Conservation (phyloP, 768 basidiomycete genomes). For the Arthromyces matolae region DNA sequence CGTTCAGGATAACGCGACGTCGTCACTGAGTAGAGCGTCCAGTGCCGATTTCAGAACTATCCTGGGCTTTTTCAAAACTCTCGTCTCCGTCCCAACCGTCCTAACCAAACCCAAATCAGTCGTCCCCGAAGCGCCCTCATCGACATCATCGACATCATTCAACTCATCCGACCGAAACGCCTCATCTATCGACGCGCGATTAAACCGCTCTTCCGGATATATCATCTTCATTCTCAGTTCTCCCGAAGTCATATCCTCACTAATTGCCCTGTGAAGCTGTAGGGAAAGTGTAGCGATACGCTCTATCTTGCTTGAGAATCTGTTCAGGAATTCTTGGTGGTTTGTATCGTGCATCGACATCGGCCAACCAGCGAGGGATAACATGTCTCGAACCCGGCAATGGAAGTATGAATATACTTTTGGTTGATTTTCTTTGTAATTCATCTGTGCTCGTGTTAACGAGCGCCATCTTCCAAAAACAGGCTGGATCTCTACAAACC, state of each 20-base stretch:
- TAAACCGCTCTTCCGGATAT: conserved; percentile 5
- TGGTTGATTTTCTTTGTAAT: conserved; percentile 1
- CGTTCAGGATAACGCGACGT: neutral
- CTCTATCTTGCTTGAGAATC: conserved; percentile 4
- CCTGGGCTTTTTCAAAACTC: conserved; percentile 8
- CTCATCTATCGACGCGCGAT: conserved; percentile 10
- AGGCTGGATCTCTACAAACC: conserved; percentile 8
- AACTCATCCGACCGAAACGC: too few relatives aligned
- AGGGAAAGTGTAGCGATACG: conserved; percentile 3
- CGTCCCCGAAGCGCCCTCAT: conserved; percentile 5
- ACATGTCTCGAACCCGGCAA: conserved; percentile 5
- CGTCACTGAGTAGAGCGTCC: conserved; percentile 2
- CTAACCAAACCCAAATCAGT: conserved; percentile 15
- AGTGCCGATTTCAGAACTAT: conserved; percentile 6
- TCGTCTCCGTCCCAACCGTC: neutral
- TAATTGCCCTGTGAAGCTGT: conserved; percentile 8
- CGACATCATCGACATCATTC: too few relatives aligned
- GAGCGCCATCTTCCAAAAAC: conserved; percentile 16
- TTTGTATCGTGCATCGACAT: conserved; percentile 1
- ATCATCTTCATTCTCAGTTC: conserved; percentile 7
- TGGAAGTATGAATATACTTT: conserved; percentile 7
- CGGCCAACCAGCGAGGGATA: conserved; percentile 17
- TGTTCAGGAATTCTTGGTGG: neutral
- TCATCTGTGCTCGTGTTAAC: conserved; percentile 13
- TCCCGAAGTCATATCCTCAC: conserved; percentile 11